Evolutionary conservation across 1,284 basidiomycete species (phyloP).

Genomic region (Heterobasidion irregulare): DNA sequence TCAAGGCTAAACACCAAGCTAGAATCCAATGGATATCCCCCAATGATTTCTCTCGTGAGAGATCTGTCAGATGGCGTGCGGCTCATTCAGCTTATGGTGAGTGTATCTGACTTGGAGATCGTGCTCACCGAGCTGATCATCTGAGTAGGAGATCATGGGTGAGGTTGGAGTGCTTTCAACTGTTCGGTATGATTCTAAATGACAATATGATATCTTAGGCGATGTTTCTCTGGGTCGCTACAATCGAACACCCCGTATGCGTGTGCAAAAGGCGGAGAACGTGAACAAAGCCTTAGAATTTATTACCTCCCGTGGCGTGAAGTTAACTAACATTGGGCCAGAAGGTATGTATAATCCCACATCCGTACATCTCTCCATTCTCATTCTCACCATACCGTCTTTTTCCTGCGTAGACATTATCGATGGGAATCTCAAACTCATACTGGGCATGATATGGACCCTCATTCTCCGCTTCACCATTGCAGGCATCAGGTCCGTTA

Average conservation of each 20-base stretch:
- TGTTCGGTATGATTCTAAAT: not conserved
- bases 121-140: not conserved
- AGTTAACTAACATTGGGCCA: constrained; percentile 95
- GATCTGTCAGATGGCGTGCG: constrained; percentile 95
- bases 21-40: constrained; percentile 74
- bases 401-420: constrained; percentile 74
- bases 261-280: constrained; percentile 97
- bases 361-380: not conserved
- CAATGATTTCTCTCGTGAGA: constrained; percentile 86
- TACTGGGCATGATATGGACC: constrained; percentile 99
- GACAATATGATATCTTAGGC: constrained; percentile 34
- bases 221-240: constrained; percentile 88
- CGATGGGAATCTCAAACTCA: constrained; percentile 95
- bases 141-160: constrained; percentile 87
- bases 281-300: constrained; percentile 95
- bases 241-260: constrained; percentile 84
- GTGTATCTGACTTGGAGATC: constrained; percentile 14
- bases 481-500: constrained; percentile 84
- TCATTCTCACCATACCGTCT: constrained; percentile 19
- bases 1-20: constrained; percentile 91
- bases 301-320: constrained; percentile 90
- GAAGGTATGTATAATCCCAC: constrained; percentile 49
- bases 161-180: constrained; percentile 9
- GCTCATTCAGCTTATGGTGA: constrained; percentile 86
- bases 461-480: constrained; percentile 96